phyloP scores from a whole-genome alignment of 2,329 filamentous ascomycete genomes.

The Ilyonectria destructans region DNA sequence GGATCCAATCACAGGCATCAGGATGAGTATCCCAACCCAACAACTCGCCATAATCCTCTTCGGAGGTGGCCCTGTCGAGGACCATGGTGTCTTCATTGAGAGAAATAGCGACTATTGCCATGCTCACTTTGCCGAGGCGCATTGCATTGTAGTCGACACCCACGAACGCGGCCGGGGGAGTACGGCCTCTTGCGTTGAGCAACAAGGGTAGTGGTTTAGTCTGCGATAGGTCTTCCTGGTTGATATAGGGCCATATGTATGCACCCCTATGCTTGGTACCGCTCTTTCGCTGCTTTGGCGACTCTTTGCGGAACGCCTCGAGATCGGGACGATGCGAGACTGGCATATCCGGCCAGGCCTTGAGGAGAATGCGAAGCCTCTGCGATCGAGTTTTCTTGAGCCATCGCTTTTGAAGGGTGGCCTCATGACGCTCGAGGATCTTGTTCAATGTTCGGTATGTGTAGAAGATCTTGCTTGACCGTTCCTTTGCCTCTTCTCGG shows the following conservation, averaged over 20 bases:
- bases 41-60: slow-evolving; percentile 56
- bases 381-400: slow-evolving; percentile 66
- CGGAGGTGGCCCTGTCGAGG: slow-evolving; percentile 49
- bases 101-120: slow-evolving; percentile 46
- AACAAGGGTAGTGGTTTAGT: slow-evolving; percentile 64
- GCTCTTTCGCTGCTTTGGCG: slow-evolving; percentile 24
- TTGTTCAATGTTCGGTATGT: slow-evolving; percentile 55
- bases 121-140: slow-evolving; percentile 48
- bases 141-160: slow-evolving; percentile 59
- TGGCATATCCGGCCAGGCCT: slow-evolving; percentile 68
- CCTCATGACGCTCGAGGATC: slow-evolving; percentile 67
- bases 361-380: slow-evolving; percentile 62
- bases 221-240: slow-evolving; percentile 69
- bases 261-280: slow-evolving; percentile 50
- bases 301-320: slow-evolving; percentile 51
- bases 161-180: slow-evolving; percentile 65
- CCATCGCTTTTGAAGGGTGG: slow-evolving; percentile 69
- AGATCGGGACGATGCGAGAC: slow-evolving; percentile 68
- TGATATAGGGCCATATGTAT: slow-evolving; percentile 70
- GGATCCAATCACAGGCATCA: slow-evolving; percentile 58
- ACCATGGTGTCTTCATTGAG: slow-evolving; percentile 55
- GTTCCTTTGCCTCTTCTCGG: slow-evolving; percentile 31
- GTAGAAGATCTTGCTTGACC: slow-evolving; percentile 51
- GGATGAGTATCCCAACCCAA: slow-evolving; percentile 53
- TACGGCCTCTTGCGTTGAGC: slow-evolving; percentile 66